Conservation (phyloP, 805 yeast species). For the Barnettozyma californica region DNA sequence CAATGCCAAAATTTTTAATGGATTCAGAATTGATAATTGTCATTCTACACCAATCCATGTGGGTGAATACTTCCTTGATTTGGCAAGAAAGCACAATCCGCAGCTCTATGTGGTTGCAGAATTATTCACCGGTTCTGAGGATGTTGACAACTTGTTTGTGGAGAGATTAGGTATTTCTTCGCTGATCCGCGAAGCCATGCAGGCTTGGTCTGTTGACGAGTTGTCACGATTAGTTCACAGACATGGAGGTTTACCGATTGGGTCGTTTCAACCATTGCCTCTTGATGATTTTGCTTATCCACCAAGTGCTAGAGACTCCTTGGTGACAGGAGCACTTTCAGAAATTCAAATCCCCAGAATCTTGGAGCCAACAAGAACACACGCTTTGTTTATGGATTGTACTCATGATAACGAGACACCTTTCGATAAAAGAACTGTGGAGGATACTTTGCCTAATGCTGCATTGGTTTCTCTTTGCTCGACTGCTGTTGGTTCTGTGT, state of each 20-base stretch:
- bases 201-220: conserved; percentile 85
- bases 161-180: conserved; percentile 88
- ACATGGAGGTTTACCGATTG: conserved; percentile 95
- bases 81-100: conserved; percentile 81
- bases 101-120: conserved; percentile 92
- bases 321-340: conserved; percentile 34
- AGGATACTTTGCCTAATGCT: conserved; percentile 92
- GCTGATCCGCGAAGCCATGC: conserved; percentile 94
- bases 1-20: conserved; percentile 73
- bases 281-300: conserved; percentile 71
- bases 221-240: conserved; percentile 80
- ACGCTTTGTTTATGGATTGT: conserved; percentile 95
- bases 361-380: conserved; percentile 70
- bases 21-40: conserved; percentile 91
- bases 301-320: conserved; percentile 30
- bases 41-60: conserved; percentile 96
- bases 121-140: conserved; percentile 87
- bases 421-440: conserved; percentile 82
- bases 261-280: conserved; percentile 79
- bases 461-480: conserved; percentile 91
- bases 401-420: conserved; percentile 95
- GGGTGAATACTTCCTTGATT: conserved; percentile 81
- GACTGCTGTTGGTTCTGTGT: conserved; percentile 89
- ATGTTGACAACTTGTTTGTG: conserved; percentile 82
- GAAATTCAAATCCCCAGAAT: conserved; percentile 66